These are phyloP conservation scores for Manihot esculenta DNA, from an alignment of 441 rosid genomes.

Conservation along the genomic window DNA sequence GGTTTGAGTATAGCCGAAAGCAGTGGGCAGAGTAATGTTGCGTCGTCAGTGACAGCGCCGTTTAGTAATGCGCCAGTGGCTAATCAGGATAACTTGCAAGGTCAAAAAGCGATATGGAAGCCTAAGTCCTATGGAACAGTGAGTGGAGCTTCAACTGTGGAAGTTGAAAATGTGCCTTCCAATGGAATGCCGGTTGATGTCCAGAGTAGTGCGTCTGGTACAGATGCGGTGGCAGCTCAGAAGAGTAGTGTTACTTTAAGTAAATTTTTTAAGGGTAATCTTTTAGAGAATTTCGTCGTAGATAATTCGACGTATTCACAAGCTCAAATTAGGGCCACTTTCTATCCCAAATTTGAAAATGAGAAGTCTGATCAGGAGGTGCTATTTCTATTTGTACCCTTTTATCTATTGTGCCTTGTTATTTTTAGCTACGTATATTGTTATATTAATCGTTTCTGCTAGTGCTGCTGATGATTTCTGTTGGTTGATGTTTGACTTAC, in stretches of 20 bases:
- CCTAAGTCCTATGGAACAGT: slow-evolving; percentile 60
- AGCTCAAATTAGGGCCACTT: slow-evolving; percentile 90
- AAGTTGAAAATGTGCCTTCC: slow-evolving; percentile 25
- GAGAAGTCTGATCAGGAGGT: slow-evolving; percentile 99
- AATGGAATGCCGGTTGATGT: slow-evolving; percentile 22
- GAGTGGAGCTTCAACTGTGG: slow-evolving; percentile 34
- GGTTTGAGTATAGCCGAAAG: slow-evolving; percentile 47
- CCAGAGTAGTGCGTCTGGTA: slow-evolving; percentile 22
- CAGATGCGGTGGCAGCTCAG: slow-evolving; percentile 14
- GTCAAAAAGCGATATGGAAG: slow-evolving; percentile 42
- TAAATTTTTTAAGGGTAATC: slow-evolving; percentile 41
- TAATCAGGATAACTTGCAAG: slow-evolving; percentile 20
- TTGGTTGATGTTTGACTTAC: slow-evolving; percentile 2
- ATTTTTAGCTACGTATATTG: background rate
- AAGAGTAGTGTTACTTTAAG: slow-evolving; percentile 40
- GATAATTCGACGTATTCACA: slow-evolving; percentile 59
- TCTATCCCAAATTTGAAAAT: slow-evolving; percentile 96
- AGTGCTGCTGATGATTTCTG: background rate
- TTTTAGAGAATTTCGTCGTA: slow-evolving; percentile 58
- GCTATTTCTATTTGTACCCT: background rate
- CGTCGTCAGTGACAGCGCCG: slow-evolving; percentile 17
- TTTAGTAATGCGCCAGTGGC: slow-evolving; percentile 21
- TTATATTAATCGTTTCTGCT: background rate
- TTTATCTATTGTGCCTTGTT: background rate
- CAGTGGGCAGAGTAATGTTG: slow-evolving; percentile 25